A percentile compares a stretch with the other conserved stretches of the same genome.
phyloP scores from a whole-genome alignment of 1,139 yeast species.

The Hemisphaericaspora lyxosophila region DNA sequence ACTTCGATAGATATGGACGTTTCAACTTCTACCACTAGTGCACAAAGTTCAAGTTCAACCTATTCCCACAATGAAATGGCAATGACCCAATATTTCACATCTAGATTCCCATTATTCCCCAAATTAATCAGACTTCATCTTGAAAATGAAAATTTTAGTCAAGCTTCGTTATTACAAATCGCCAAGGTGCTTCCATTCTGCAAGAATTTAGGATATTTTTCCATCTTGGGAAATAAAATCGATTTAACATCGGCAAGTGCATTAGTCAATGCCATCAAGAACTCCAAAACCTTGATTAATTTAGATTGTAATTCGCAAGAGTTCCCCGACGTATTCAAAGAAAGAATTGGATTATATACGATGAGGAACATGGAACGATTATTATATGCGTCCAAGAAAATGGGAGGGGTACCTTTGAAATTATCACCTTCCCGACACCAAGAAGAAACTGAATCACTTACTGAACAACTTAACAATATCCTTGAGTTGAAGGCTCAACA shows the following conservation, averaged over 20 bases:
- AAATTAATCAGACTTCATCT: slow-evolving; percentile 57
- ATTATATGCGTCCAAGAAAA: slow-evolving; percentile 21
- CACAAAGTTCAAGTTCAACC: slow-evolving; percentile 1
- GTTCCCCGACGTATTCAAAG: slow-evolving; percentile 48
- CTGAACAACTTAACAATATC: slow-evolving; percentile 39
- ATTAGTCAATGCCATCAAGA: slow-evolving; percentile 41
- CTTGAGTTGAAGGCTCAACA: slow-evolving; percentile 29
- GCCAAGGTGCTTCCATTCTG: slow-evolving; percentile 66
- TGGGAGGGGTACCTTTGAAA: slow-evolving; percentile 4
- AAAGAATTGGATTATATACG: slow-evolving; percentile 62
- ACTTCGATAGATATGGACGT: slow-evolving; percentile 2
- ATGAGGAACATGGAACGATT: slow-evolving; percentile 68
- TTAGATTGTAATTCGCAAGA: slow-evolving; percentile 40
- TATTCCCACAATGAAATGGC: slow-evolving; percentile 16
- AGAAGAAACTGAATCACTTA: slow-evolving; percentile 23
- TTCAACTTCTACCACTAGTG: neutral
- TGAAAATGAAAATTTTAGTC: slow-evolving; percentile 55
- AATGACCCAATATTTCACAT: slow-evolving; percentile 42
- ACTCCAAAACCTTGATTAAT: slow-evolving; percentile 39
- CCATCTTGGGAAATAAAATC: slow-evolving; percentile 59
- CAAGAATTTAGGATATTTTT: slow-evolving; percentile 54
- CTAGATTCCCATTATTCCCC: slow-evolving; percentile 59
- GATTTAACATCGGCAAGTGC: slow-evolving; percentile 44
- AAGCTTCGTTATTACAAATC: slow-evolving; percentile 49
- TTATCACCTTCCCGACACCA: slow-evolving; percentile 9